These are phyloP conservation scores for Striga hermonthica DNA, from an alignment of 305 asterid genomes.

Conservation along the genomic window DNA sequence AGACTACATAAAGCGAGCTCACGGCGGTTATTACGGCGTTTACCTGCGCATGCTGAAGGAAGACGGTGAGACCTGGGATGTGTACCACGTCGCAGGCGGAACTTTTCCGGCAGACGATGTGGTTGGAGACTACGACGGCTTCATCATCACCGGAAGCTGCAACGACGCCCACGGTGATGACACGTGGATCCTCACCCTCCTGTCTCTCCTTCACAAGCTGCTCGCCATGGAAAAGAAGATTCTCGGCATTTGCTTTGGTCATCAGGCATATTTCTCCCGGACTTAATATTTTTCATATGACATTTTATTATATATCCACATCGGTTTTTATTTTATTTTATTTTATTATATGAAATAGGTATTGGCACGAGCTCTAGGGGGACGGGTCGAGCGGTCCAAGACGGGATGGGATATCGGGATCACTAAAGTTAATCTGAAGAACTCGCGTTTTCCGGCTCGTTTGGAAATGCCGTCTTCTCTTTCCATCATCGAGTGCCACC, in stretches of 20 bases:
- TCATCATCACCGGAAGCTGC: conserved; percentile 61
- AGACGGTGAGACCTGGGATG: conserved; percentile 54
- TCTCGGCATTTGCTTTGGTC: conserved; percentile 65
- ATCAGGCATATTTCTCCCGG: conserved; percentile 37
- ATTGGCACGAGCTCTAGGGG: conserved; percentile 61
- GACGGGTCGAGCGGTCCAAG: conserved; percentile 42
- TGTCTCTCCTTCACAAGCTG: conserved; percentile 38
- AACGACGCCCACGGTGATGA: conserved; percentile 59
- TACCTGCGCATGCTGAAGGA: conserved; percentile 50
- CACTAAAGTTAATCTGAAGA: conserved; percentile 35
- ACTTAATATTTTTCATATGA: neutral
- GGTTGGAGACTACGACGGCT: conserved; percentile 46
- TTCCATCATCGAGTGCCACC: conserved; percentile 51
- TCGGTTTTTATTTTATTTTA: neutral
- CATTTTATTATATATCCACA: too few relatives aligned
- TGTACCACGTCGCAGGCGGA: conserved; percentile 40
- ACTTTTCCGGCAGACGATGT: conserved; percentile 51
- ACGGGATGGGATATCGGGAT: conserved; percentile 68
- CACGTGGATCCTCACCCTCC: conserved; percentile 51
- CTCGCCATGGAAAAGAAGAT: conserved; percentile 51
- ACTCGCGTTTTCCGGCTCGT: conserved; percentile 38
- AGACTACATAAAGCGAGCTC: conserved; percentile 50
- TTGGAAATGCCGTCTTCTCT: conserved; percentile 45
- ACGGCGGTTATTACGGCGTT: conserved; percentile 61
- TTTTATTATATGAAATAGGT: conserved; percentile 30